Evolutionary conservation across 2,329 filamentous ascomycete genomes (phyloP), one percentile per base, ranked within the genome.

Genomic region (Xylariaceae sp.): DNA sequence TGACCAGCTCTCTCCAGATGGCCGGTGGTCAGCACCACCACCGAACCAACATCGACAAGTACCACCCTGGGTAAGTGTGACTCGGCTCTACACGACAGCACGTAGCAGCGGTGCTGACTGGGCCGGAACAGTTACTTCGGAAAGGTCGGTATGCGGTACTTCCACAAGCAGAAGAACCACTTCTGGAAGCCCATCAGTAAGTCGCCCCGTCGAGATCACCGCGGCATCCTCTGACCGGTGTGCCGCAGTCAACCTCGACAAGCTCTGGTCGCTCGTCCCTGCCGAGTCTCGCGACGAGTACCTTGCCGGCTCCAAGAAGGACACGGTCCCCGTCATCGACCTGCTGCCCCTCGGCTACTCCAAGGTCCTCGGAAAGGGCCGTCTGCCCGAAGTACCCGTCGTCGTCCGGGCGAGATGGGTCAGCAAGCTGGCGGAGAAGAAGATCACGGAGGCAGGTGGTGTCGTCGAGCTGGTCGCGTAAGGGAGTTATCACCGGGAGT

Each of bases 21-120:
- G 90, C 92, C 67, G 90, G 92, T 93, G 90, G 89, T 79, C 87
- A 95, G 75, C 92, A 98, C 77, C 92, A 98, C 75, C 87, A 93
- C 80, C 72, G 86, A 54, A 94, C 86, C 61, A 94, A 93, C 74
- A 50, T 69, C 43, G 66, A 69, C 53, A 89, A 92, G 70, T 93
- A 85, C 77, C 83, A 87, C 63, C 88, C 90, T 46, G 92, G 24
- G 24, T 26, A 26, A 26, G 24, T 26, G 5, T n/a, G n/a, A n/a
- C n/a, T n/a, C n/a, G n/a, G n/a, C n/a, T n/a, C n/a, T n/a, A n/a
- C n/a, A n/a, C n/a, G n/a, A n/a, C n/a, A n/a, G n/a, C n/a, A n/a
- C n/a, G n/a, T n/a, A n/a, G n/a, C n/a, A 12, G 21, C 21, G 21
- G 7, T 23, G 21, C 21, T 23, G 21, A 23, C n/a, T 30, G 18